Evolutionary conservation across 2,329 filamentous ascomycete species (phyloP), one percentile per base, ranked within the genome.

Genomic region (Paecilomyces niveus): DNA sequence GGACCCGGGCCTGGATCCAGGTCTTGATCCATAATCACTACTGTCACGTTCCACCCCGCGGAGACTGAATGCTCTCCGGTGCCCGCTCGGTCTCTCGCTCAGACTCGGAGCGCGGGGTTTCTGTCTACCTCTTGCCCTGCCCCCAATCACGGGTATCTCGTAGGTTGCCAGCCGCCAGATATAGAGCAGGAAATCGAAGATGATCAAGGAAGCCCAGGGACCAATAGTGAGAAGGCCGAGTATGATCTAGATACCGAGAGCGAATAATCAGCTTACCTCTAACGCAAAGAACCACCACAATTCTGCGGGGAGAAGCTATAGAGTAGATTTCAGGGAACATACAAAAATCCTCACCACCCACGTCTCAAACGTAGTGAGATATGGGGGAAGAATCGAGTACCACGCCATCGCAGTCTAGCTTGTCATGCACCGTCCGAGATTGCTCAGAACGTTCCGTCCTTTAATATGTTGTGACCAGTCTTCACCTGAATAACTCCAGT

Each of bases 121-220:
- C 58, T 80, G 78, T 63, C 80, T 79, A 4, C 85, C 85, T 58
- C 81, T 77, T 33, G 85, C 85, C 63, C 85, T 76, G 5, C 86
- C 85, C 3, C 85, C 86, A 53, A 86, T 65, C 31, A 82, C 68
- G 1, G 85, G 85, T 2, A 87, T 71, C 60, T 87, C 81, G 70
- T 86, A 83, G 50, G 79, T 79, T 11, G 80, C 67, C 13, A 81
- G 76, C 60, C 86, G 84, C 70, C 81, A 82, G 59, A 84, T 62
- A 72, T 87, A 89, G 50, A 88, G 78, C 24, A 82, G 62, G 57
- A 86, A 70, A 68, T 89, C 86, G 75, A 88, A 88, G 62, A 85
- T 57, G 61, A 89, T 75, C 35, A 89, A 72, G 24, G 82, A 73
- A 4, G 81, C 71, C 84, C 86, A 89, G 10, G 86, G 86, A 1